phyloP scores from a whole-genome alignment of 768 basidiomycete species.

The Cystofilobasidium capitatum region DNA sequence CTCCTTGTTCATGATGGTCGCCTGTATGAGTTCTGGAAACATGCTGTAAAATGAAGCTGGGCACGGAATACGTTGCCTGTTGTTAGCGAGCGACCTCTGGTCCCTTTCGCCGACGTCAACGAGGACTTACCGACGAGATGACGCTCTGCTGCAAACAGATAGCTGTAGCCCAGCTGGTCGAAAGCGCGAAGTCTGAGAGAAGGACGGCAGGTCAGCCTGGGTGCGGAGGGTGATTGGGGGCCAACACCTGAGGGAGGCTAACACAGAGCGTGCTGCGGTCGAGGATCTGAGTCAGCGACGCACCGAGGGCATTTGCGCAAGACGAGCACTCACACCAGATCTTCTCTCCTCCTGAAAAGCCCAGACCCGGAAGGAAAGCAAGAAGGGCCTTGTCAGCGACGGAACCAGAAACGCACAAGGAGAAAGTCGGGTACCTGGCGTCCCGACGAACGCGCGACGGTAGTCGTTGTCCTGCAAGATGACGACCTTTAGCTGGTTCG shows the following conservation, averaged over 20 bases:
- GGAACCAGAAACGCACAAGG: background rate
- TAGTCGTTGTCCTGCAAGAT: background rate
- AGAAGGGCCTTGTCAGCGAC: background rate
- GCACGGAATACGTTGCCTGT: background rate
- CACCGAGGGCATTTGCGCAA: too few relatives aligned
- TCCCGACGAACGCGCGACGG: background rate
- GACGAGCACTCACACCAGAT: slow-evolving; percentile 2
- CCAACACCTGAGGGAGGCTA: background rate
- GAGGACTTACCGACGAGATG: background rate
- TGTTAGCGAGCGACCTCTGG: background rate
- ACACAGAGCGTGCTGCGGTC: background rate
- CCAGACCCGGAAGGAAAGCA: background rate
- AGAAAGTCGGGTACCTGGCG: too few relatives aligned
- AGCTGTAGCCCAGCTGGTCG: slow-evolving; percentile 2
- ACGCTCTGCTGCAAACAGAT: background rate
- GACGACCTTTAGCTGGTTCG: background rate
- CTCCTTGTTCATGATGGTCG: background rate
- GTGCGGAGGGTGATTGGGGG: too few relatives aligned
- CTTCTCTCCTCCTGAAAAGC: background rate
- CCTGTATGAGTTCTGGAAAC: background rate
- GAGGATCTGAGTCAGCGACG: background rate
- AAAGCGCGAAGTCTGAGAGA: background rate
- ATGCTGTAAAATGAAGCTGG: background rate
- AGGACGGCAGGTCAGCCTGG: background rate
- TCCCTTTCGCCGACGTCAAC: background rate